These are phyloP conservation scores for Ophiostoma tasmaniense DNA, from an alignment of 2,329 filamentous ascomycete genomes.

Conservation along the genomic window DNA sequence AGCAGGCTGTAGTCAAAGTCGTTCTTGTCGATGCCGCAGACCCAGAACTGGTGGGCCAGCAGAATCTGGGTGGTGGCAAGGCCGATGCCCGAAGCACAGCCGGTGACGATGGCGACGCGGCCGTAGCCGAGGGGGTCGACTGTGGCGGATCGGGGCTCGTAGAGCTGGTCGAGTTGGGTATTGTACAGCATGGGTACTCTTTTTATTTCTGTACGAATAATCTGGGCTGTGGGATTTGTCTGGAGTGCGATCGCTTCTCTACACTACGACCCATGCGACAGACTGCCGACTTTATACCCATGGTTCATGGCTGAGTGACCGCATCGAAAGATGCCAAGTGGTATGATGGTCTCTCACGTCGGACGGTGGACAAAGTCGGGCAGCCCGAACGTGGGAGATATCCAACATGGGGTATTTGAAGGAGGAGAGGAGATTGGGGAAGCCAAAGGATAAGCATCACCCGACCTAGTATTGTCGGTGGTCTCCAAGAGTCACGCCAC, in stretches of 20 bases:
- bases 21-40: conserved; percentile 21
- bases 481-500: not conserved
- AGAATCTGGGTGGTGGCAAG: conserved; percentile 37
- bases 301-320: not conserved
- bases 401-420: not conserved
- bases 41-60: conserved; percentile 27
- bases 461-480: not conserved
- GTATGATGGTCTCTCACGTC: not conserved
- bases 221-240: too few relatives aligned
- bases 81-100: conserved; percentile 40
- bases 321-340: not conserved
- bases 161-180: conserved; percentile 23
- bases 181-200: conserved; percentile 26
- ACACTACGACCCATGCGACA: not conserved
- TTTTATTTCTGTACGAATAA: not conserved
- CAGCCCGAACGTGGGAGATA: not conserved
- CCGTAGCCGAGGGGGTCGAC: conserved; percentile 24
- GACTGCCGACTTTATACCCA: not conserved
- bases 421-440: not conserved
- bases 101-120: conserved; percentile 40
- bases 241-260: too few relatives aligned
- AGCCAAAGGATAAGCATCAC: not conserved
- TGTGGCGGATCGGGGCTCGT: conserved; percentile 20
- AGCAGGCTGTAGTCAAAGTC: conserved; percentile 27
- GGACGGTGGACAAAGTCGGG: not conserved